Evolutionary conservation across 1,139 yeast genomes (phyloP), one percentile per base, ranked within the genome.

Genomic region (Saccharomyces hybrid): DNA sequence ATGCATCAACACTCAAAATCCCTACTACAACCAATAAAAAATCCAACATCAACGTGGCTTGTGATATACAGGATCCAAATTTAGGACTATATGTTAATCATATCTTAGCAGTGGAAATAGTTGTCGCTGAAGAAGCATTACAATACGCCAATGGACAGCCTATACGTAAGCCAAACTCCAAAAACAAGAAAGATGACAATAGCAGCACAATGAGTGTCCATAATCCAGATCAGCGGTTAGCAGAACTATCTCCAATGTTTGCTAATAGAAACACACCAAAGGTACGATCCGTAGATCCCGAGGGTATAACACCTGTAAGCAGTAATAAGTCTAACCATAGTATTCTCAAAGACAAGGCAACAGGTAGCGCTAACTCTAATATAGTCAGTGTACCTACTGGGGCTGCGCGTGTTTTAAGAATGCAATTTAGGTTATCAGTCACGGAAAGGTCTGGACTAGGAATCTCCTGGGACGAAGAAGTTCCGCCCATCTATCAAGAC

Each of bases 381-480:
- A 51, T 67, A 14, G 80, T 84, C n/a, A 89, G 95, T 32, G 80
- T 86, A 0, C 93, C 96, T 2, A 93, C 98, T 0, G 99, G 99
- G 5, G 88, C 96, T 3, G 98, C 99, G 0, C 76, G 99, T 52
- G 96, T 95, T 1, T 74, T 93, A 56, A 75, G 99, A 61, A 93
- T 93, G 98, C 97, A 91, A 70, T 93, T 93, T 71, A 86, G 86
- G 61, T 66, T 93, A 16, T 77, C 77, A 9, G 71, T 93, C 28
- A 88, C 96, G 0, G 98, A 91, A 68, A 77, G 98, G 55, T 86
- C 96, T 0, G 99, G 99, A 0, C 76, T 93, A 49, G 99, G 99
- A 3, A 88, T 93, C 38, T 88, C 98, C 0, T 93, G 99, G 99
- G 98, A 93, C 71, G 98, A 91, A 67, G 99, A 93, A 70, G 98